These are phyloP conservation scores for Candida easanensis DNA, from an alignment of 805 yeast genomes.

Conservation along the genomic window DNA sequence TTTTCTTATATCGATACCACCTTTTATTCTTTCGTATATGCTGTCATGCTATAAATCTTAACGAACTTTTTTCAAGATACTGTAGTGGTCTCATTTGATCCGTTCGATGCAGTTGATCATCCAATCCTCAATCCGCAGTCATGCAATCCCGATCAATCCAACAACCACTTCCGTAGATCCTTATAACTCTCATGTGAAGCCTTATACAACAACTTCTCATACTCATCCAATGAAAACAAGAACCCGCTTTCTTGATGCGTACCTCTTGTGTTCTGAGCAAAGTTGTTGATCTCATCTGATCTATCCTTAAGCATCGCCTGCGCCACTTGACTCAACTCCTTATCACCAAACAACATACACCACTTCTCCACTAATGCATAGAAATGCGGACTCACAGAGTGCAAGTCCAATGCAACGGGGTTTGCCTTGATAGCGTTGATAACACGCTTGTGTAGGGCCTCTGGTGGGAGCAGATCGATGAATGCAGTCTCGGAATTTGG, in stretches of 20 bases:
- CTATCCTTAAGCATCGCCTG: slow-evolving; percentile 56
- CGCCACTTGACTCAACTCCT: slow-evolving; percentile 51
- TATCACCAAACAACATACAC: slow-evolving; percentile 69
- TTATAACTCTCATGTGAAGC: slow-evolving; percentile 49
- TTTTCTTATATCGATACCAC: too few species aligned
- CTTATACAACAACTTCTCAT: slow-evolving; percentile 61
- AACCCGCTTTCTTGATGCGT: slow-evolving; percentile 52
- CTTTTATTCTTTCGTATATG: too few species aligned
- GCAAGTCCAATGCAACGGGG: slow-evolving; percentile 63
- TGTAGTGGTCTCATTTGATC: not conserved
- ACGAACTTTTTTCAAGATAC: not conserved
- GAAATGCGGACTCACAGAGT: slow-evolving; percentile 62
- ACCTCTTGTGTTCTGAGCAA: slow-evolving; percentile 41
- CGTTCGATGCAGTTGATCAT: not conserved
- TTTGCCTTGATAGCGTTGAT: slow-evolving; percentile 80
- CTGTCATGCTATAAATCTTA: too few species aligned
- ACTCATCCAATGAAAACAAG: slow-evolving; percentile 67
- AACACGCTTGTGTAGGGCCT: slow-evolving; percentile 59
- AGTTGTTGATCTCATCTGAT: slow-evolving; percentile 68
- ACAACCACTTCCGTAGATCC: slow-evolving; percentile 42
- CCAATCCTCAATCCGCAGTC: not conserved
- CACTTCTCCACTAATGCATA: slow-evolving; percentile 73
- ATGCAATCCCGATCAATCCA: slow-evolving; percentile 6
- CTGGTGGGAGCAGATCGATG: slow-evolving; percentile 69
- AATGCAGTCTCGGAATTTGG: slow-evolving; percentile 44